Evolutionary conservation across 2,329 filamentous ascomycete species (phyloP).

Genomic region (Bipolaris cookei): DNA sequence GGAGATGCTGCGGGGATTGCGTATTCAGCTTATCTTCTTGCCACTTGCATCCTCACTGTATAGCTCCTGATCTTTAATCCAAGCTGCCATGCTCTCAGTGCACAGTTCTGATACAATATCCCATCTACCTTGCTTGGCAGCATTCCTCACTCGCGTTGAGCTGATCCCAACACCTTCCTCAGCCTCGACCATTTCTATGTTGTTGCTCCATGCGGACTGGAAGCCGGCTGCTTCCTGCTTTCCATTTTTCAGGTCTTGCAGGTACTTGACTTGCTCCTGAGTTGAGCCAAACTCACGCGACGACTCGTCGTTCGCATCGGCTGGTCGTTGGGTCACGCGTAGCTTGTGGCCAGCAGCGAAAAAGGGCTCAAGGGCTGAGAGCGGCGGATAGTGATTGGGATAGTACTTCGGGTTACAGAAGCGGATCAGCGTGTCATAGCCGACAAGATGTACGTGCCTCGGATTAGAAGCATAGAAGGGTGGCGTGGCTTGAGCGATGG

Average conservation of each 20-base stretch:
- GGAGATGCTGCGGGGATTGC: not conserved
- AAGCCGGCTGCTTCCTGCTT: conserved; percentile 62
- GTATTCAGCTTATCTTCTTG: conserved; percentile 43
- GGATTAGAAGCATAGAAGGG: conserved; percentile 47
- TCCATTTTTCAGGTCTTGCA: conserved; percentile 57
- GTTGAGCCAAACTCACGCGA: conserved; percentile 65
- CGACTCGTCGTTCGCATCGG: conserved; percentile 42
- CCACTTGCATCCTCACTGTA: conserved; percentile 57
- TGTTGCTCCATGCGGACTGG: conserved; percentile 62
- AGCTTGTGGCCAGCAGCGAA: conserved; percentile 65
- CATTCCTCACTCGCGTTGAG: conserved; percentile 67
- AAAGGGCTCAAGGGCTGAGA: conserved; percentile 66
- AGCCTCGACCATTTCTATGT: conserved; percentile 66
- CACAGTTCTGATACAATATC: conserved; percentile 61
- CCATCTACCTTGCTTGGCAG: conserved; percentile 58
- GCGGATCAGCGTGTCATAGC: conserved; percentile 77
- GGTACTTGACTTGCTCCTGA: conserved; percentile 61
- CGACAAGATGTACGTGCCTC: conserved; percentile 71
- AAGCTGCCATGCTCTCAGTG: conserved; percentile 61
- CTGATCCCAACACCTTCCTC: conserved; percentile 58
- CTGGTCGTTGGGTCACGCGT: conserved; percentile 67
- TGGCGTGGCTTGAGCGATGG: conserved; percentile 57
- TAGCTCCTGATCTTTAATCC: conserved; percentile 63
- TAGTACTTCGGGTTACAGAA: conserved; percentile 79
- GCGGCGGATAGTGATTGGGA: conserved; percentile 53